These are phyloP conservation scores for Aspergillus indologenus DNA, from an alignment of 495 filamentous ascomycete species.

Conservation along the genomic window DNA sequence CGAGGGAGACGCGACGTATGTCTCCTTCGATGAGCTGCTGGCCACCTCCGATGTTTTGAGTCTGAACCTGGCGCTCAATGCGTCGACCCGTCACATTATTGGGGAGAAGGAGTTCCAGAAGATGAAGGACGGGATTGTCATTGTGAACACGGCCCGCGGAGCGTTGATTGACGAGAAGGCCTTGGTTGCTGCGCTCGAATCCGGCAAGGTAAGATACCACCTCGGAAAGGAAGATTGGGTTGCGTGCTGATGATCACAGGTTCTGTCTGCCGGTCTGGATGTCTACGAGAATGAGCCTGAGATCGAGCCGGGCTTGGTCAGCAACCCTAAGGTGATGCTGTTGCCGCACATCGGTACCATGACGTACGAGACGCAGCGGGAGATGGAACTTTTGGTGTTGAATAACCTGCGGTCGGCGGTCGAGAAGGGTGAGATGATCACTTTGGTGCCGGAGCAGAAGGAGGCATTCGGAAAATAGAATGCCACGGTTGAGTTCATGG, in stretches of 20 bases:
- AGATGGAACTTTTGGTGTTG: constrained; percentile 76
- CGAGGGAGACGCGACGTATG: constrained; percentile 60
- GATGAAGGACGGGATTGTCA: constrained; percentile 75
- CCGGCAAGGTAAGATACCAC: constrained; percentile 55
- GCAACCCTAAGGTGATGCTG: constrained; percentile 67
- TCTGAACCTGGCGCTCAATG: constrained; percentile 70
- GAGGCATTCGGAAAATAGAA: constrained; percentile 13
- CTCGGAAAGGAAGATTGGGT: not conserved
- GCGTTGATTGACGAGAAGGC: constrained; percentile 76
- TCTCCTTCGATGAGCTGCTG: constrained; percentile 67
- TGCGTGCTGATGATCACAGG: constrained; percentile 18
- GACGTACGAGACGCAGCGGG: constrained; percentile 61
- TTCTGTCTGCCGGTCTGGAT: constrained; percentile 62
- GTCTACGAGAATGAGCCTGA: constrained; percentile 79
- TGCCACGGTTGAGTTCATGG: no score
- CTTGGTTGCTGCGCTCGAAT: constrained; percentile 65
- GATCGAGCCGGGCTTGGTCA: constrained; percentile 67
- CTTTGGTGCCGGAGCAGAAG: constrained; percentile 69
- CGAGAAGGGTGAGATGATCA: constrained; percentile 61
- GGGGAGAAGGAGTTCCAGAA: constrained; percentile 60
- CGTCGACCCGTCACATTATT: constrained; percentile 66
- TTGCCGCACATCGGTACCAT: constrained; percentile 79
- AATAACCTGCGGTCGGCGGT: constrained; percentile 64
- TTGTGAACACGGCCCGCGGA: constrained; percentile 81
- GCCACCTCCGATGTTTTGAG: constrained; percentile 69